Evolutionary conservation across 257 asterid species (phyloP).

Genomic region (Nicotiana knightiana): DNA sequence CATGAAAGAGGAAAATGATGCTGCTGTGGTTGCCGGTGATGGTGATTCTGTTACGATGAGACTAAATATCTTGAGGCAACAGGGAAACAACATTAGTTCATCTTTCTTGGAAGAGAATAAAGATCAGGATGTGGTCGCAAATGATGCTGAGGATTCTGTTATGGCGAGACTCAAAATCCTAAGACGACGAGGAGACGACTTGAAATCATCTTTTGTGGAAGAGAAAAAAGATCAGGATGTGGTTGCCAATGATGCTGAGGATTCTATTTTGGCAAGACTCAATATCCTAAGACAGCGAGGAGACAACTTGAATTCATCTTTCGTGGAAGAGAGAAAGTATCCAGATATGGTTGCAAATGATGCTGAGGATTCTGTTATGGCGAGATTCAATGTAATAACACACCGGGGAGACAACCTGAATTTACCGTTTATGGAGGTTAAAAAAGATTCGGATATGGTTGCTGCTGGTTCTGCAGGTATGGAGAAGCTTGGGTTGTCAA

Average conservation of each 20-base stretch:
- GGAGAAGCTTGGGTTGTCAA: conserved; percentile 10
- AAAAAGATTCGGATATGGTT: conserved; percentile 17
- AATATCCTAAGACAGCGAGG: conserved; percentile 43
- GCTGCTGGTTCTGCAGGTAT: conserved; percentile 16
- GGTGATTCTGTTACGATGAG: conserved; percentile 50
- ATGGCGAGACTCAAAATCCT: conserved; percentile 46
- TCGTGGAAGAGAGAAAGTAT: conserved; percentile 20
- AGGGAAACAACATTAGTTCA: conserved; percentile 24
- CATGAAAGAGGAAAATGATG: conserved; percentile 2
- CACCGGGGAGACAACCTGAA: conserved; percentile 30
- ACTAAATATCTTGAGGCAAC: conserved; percentile 37
- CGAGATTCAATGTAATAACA: conserved; percentile 44
- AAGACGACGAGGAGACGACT: conserved; percentile 34
- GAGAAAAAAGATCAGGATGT: conserved; percentile 21
- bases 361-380: conserved; percentile 42
- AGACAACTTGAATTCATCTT: conserved; percentile 17
- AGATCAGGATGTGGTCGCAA: conserved; percentile 10
- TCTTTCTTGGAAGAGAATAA: conserved; percentile 19
- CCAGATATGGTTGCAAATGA: conserved; percentile 11
- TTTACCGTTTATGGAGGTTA: conserved; percentile 12
- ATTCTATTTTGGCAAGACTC: conserved; percentile 45
- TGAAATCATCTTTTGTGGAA: conserved; percentile 4
- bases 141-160: conserved; percentile 39
- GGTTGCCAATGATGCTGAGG: conserved; percentile 28
- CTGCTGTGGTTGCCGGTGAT: conserved; percentile 15